Evolutionary conservation across 768 basidiomycete species (phyloP).

Genomic region (Mycena albidolilacea): DNA sequence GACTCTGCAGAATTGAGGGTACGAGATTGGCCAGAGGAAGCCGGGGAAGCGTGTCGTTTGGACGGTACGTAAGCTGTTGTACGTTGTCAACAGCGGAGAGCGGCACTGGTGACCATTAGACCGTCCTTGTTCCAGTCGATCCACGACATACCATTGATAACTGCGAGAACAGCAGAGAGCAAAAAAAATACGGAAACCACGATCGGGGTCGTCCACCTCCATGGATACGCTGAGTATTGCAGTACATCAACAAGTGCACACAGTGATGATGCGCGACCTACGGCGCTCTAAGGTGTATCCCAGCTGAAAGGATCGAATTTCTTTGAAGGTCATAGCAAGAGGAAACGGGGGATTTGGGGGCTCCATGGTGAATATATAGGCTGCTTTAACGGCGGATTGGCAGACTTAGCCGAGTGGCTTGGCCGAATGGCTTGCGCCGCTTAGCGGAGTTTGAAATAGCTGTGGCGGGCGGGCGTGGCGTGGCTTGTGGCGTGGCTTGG

Average conservation of each 20-base stretch:
- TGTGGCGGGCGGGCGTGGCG: no score
- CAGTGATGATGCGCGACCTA: not conserved
- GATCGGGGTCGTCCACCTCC: not conserved
- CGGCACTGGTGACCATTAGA: not conserved
- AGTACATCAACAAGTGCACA: not conserved
- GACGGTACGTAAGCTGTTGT: not conserved
- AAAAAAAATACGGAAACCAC: not conserved
- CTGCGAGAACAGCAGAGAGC: not conserved
- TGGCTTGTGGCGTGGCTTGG: no score
- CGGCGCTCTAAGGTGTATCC: not conserved
- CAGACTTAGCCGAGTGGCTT: no score
- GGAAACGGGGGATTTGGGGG: no score
- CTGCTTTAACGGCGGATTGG: no score
- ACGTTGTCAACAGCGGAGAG: not conserved
- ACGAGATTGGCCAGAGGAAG: not conserved
- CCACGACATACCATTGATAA: not conserved
- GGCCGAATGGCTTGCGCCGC: no score
- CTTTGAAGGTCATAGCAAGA: not conserved
- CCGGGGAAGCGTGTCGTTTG: slow-evolving; percentile 6
- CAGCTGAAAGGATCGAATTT: not conserved
- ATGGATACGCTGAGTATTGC: not conserved
- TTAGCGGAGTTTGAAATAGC: no score
- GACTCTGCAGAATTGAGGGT: not conserved
- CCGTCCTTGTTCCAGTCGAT: not conserved
- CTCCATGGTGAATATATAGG: no score